Evolutionary conservation across 2,329 filamentous ascomycete species (phyloP).

Genomic region (Fusarium sp.): DNA sequence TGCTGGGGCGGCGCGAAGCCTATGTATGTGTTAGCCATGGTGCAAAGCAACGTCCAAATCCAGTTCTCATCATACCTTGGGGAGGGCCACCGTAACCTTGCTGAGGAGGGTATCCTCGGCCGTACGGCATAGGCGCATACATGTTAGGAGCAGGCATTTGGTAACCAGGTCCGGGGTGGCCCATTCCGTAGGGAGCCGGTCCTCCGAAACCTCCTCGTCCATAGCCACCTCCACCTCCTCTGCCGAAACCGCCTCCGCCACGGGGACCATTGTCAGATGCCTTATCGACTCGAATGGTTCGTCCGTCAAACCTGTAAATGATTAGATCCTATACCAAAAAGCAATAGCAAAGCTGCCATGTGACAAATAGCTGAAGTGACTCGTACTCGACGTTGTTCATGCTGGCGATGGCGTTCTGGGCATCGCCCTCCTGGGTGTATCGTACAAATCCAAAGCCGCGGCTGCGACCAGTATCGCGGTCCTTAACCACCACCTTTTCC

Average conservation of each 20-base stretch:
- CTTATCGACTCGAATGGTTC: conserved; percentile 88
- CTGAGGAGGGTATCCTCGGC: conserved; percentile 55
- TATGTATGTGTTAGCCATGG: conserved; percentile 36
- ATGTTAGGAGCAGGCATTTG: conserved; percentile 52
- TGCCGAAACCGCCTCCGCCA: conserved; percentile 60
- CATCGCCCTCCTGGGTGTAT: conserved; percentile 81
- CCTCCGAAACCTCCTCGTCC: conserved; percentile 59
- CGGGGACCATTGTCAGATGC: conserved; percentile 83
- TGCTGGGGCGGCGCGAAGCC: conserved; percentile 54
- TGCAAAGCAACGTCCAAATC: neutral
- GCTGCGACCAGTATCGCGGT: conserved; percentile 95
- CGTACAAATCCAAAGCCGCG: conserved; percentile 98
- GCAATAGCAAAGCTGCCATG: conserved; percentile 29
- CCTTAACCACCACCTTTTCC: conserved; percentile 91
- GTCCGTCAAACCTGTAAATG: conserved; percentile 38
- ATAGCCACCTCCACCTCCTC: conserved; percentile 54
- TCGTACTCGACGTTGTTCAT: conserved; percentile 94
- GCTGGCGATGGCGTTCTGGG: conserved; percentile 78
- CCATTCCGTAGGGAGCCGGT: conserved; percentile 54
- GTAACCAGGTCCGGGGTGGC: conserved; percentile 56
- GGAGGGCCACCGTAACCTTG: conserved; percentile 54
- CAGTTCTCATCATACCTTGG: conserved; percentile 54
- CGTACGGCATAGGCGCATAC: conserved; percentile 55
- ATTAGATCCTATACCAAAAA: conserved; percentile 27
- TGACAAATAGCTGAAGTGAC: conserved; percentile 37